Evolutionary conservation across 305 asterid species (phyloP), one percentile per base, ranked within the genome.

Genomic region (Ilex paraguariensis): DNA sequence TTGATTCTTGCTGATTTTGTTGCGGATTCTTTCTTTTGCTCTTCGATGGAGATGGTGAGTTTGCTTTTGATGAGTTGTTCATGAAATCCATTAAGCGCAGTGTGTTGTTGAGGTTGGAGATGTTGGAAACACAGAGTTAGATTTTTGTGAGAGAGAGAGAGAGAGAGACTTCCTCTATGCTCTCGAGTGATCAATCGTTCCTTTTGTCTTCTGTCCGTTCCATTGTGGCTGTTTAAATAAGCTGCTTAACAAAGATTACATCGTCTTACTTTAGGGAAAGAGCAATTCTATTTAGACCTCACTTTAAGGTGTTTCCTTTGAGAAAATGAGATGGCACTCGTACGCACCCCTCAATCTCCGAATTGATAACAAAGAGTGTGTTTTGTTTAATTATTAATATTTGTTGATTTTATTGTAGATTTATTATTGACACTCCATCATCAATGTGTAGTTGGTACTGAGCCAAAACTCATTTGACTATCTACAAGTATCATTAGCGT

Each of bases 171-270:
- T 21, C 28, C 28, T 21, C 28, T 21, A 21, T 21, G 28, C 28
- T 21, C 28, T 21, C 28, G 13, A 32, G 15, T 28, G 30, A 21
- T 13, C 31, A 31, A 28, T 10, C 39, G 70, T 40, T 57, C 8
- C 17, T 52, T 45, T 53, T 33, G 21, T 70, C 31, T 60, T 60
- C 9, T 57, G 66, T 71, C 36, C 56, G 80, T 17, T 61, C 61
- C 36, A 28, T 50, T 56, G 17, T 62, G 71, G 62, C 62, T 61
- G 75, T 74, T 80, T 77, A 80, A 66, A 80, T 77, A 80, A 66
- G 80, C 64, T 7, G 45, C 33, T 57, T 31, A 11, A 7, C 9
- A 15, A 36, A 21, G 28, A 21, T 21, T 21, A 21, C 28, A 21
- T 21, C 40, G 31, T 13, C 31, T 40, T 10, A 31, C 13, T 11